phyloP scores from a whole-genome alignment of 169 alveolate genomes.

The Eimeria sp. region DNA sequence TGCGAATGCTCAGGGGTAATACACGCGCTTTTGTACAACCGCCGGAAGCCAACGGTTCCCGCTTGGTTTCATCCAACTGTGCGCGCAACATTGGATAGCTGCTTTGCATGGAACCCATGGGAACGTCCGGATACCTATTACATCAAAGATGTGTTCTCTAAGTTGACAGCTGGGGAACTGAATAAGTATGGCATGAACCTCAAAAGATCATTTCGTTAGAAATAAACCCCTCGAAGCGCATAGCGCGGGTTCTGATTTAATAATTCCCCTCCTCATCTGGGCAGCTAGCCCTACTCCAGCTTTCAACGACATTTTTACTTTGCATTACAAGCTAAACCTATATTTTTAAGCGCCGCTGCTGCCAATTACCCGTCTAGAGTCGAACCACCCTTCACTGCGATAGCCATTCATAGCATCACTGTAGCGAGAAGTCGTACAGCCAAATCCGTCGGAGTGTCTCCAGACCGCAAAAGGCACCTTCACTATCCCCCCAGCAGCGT shows the following conservation, averaged over 20 bases:
- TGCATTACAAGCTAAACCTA: background rate
- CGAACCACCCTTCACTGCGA: background rate
- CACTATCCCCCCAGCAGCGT: background rate
- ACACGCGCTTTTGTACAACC: constrained; percentile 74
- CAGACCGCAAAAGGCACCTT: background rate
- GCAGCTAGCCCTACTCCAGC: background rate
- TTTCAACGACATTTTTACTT: background rate
- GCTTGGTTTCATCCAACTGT: constrained; percentile 76
- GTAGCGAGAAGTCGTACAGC: background rate
- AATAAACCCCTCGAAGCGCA: background rate
- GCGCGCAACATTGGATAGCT: constrained; percentile 32
- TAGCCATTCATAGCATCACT: background rate
- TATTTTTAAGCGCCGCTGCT: background rate
- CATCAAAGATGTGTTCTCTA: constrained; percentile 41
- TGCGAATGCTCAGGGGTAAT: constrained; percentile 74
- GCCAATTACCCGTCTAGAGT: background rate
- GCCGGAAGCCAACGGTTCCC: constrained; percentile 77
- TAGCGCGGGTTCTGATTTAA: background rate
- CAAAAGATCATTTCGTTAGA: constrained; percentile 29
- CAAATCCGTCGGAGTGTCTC: background rate
- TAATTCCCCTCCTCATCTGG: background rate
- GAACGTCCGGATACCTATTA: constrained; percentile 64
- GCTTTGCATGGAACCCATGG: constrained; percentile 70
- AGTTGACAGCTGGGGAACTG: constrained; percentile 51
- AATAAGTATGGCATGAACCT: constrained; percentile 73